A percentile compares a stretch with the other conserved stretches of the same genome.
Conservation (phyloP, 257 asterid species). For the Nicotiana sylvestris region DNA sequence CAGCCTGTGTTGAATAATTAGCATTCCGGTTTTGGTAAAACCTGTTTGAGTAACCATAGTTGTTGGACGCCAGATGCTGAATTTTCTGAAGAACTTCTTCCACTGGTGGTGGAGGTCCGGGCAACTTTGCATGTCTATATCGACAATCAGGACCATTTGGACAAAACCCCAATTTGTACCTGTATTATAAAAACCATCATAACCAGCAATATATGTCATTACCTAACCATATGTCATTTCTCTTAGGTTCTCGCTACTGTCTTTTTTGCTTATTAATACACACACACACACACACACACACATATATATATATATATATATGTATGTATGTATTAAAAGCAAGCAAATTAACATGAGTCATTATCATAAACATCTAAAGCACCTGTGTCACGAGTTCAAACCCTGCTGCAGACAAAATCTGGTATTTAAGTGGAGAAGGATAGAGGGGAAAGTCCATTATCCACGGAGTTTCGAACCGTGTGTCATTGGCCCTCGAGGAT, state of each 20-base stretch:
- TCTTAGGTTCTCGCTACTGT: not conserved
- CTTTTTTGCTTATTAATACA: not conserved
- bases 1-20: conserved; percentile 47
- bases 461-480: not conserved
- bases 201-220: conserved; percentile 1
- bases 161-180: conserved; percentile 97
- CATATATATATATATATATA: not conserved
- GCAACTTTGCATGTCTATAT: conserved; percentile 87
- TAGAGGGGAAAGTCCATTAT: not conserved
- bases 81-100: conserved; percentile 93
- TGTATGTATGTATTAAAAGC: not conserved
- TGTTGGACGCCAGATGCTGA: conserved; percentile 65
- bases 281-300: too few species aligned
- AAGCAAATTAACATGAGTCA: conserved; percentile 5
- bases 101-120: conserved; percentile 93
- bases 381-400: not conserved
- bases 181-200: conserved; percentile 25
- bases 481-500: too few species aligned
- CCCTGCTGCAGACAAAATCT: not conserved
- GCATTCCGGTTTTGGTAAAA: conserved; percentile 64
- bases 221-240: not conserved
- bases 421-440: not conserved
- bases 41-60: conserved; percentile 59
- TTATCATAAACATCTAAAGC: not conserved
- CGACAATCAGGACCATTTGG: conserved; percentile 97